Evolutionary conservation across 192 early-diverging fungal species (phyloP), one percentile per base, ranked within the genome.

Genomic region (Gonapodya prolifera): DNA sequence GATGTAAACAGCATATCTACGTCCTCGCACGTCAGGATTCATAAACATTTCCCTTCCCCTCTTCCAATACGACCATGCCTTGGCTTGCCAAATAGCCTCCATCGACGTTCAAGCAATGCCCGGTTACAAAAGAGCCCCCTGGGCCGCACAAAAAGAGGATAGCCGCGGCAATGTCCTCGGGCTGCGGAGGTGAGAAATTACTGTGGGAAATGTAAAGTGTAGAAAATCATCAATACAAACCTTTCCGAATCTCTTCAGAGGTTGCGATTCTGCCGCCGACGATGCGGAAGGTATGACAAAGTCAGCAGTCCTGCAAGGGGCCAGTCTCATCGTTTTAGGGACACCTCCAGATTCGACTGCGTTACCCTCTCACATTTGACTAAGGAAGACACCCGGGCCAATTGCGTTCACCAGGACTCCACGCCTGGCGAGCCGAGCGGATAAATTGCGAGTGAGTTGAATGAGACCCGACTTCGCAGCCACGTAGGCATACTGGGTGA

Each of bases 401-500:
- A 73, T 73, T 18, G 71, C 71, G 29, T 73, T 73, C 2, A 18
- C 18, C 18, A 32, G 13, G 71, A 73, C 31, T 2, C 32, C 32
- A 13, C 28, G 8, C 31, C 28, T 2, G 18, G 18, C 18, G 16
- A 73, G 31, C 18, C 71, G 71, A 30, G 28, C 71, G 8, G 71
- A 2, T 8, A 73, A 32, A 29, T 73, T 73, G 2, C 29, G 2
- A 29, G 28, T 73, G 32, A 73, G 71, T 32, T 73, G 71, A 73
- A 73, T 73, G 8, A 73, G 32, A 13, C 71, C 71, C 16, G 71
- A 18, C 71, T 73, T 73, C 8, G 71, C 71, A 13, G 71, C 18
- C 28, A 73, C 71, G 71, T 73, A 73, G 71, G 71, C 71, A 73
- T 73, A 73, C 45, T 61, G 23, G 45, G 23, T 16, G 45, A 16